Conservation (phyloP, 495 filamentous ascomycete species). For the Astrothelium subdiscretum region DNA sequence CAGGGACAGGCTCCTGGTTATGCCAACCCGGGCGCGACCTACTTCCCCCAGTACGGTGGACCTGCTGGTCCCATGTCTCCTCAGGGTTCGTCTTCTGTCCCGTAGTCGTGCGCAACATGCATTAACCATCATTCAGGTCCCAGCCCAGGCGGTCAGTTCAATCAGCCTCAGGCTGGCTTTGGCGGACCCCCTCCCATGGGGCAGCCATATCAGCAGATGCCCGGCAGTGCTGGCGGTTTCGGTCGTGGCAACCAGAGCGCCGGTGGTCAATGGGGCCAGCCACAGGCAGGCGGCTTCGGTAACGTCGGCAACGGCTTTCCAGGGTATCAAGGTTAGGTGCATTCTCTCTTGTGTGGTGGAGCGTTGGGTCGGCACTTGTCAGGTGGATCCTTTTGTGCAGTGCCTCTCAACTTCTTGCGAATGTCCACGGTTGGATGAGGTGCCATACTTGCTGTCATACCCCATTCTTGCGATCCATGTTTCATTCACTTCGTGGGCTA, state of each 20-base stretch:
- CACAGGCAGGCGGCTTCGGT: conserved; percentile 20
- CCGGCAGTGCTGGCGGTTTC: conserved; percentile 31
- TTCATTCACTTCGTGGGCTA: background rate
- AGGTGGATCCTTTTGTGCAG: background rate
- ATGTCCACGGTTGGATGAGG: background rate
- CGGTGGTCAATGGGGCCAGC: conserved; percentile 22
- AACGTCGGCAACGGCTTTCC: conserved; percentile 22
- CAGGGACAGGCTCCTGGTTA: conserved; percentile 51
- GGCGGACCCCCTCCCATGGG: conserved; percentile 39
- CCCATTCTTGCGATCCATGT: background rate
- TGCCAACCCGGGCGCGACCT: conserved; percentile 66
- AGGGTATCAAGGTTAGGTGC: conserved; percentile 27
- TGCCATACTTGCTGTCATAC: background rate
- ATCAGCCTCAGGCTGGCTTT: conserved; percentile 47
- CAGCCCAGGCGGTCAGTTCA: conserved; percentile 48
- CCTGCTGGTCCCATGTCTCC: conserved; percentile 62
- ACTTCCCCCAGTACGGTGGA: conserved; percentile 86
- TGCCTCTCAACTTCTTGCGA: background rate
- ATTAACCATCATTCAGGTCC: conserved; percentile 36
- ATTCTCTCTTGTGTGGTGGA: background rate
- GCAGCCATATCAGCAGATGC: conserved; percentile 46
- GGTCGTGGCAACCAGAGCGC: conserved; percentile 20
- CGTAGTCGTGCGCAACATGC: conserved; percentile 20
- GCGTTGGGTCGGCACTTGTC: background rate
- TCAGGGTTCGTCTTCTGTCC: conserved; percentile 43